Evolutionary conservation across 129 eudicot species (phyloP), one percentile per base, ranked within the genome.

Genomic region (Erigeron canadensis): DNA sequence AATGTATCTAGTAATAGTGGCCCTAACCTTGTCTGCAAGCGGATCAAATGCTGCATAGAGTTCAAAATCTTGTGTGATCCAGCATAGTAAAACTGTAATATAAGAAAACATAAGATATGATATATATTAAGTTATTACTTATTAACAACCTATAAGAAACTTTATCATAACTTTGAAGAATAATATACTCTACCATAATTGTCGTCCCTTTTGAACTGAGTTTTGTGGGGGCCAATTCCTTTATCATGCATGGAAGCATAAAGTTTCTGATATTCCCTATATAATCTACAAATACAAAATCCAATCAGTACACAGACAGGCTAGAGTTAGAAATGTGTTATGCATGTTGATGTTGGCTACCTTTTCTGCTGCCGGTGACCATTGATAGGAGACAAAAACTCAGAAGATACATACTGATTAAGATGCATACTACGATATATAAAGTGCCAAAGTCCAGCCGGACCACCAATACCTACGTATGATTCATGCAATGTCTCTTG

Each of bases 391-490:
- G 97, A 80, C 15, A 97, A 84, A 77, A 90, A 94, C 77, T 94
- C 99, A 23, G 99, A 94, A 56, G 97, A 84, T 18, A 90, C 88
- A 60, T 87, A 94, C 51, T 94, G 99, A 73, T 94, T 96, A 17
- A 87, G 82, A 81, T 85, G 87, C 59, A 86, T 80, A 73, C 94
- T 90, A 53, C 93, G 95, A 45, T 94, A 94, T 7, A 94, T 81
- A 60, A 94, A 94, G 86, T 94, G 99, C 97, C 95, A 94, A 60
- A 94, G 91, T 48, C 99, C 99, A 79, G 87, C 88, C 4, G 96
- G 97, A 73, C 99, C 98, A 74, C 98, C 97, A 47, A 69, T 71
- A 40, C 91, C 95, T 44, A 53, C 42, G 40, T 73, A 67, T 43
- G 85, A 63, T 18, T 86, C 95, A 10, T 81, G 45, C 13, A 60